Percentiles rank a stretch among this genome's conserved stretches.
Conservation (phyloP, 1,139 yeast species). For the Oligophagozyma castellii region DNA sequence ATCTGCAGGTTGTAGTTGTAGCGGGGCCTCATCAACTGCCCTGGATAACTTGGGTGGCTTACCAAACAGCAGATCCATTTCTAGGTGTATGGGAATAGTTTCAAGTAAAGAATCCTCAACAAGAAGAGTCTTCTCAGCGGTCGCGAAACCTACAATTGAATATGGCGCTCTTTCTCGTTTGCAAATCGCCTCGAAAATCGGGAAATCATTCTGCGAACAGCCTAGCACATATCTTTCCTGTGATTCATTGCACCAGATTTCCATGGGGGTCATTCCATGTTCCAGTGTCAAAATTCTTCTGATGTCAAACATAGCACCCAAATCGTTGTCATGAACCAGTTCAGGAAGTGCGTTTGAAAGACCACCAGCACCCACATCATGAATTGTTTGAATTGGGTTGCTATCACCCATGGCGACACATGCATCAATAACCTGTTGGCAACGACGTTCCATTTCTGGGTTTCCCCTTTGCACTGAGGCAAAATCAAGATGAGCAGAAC, state of each 20-base stretch:
- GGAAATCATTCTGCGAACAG: constrained; percentile 69
- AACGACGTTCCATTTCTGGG: constrained; percentile 98
- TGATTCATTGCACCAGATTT: constrained; percentile 99
- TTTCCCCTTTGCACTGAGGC: constrained; percentile 99
- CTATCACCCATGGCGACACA: constrained; percentile 72
- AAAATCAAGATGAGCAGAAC: constrained; percentile 88
- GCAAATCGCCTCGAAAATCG: constrained; percentile 64
- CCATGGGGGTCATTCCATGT: constrained; percentile 99
- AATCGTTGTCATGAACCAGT: constrained; percentile 88
- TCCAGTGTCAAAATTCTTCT: constrained; percentile 85
- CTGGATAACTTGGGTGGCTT: constrained; percentile 94
- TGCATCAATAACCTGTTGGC: constrained; percentile 93
- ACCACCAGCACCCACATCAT: constrained; percentile 99
- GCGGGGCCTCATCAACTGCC: constrained; percentile 50
- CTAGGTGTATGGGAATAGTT: constrained; percentile 85
- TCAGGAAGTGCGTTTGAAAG: constrained; percentile 95
- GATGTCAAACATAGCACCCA: constrained; percentile 88
- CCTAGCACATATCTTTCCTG: constrained; percentile 97
- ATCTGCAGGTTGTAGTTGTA: constrained; percentile 40
- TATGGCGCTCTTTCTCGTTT: constrained; percentile 92
- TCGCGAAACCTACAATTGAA: constrained; percentile 93
- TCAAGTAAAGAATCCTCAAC: constrained; percentile 67
- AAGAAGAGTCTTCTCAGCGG: constrained; percentile 68
- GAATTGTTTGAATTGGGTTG: constrained; percentile 90
- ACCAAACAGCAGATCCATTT: constrained; percentile 93